Percentiles rank a stretch among this genome's conserved stretches.
phyloP scores from a whole-genome alignment of 495 filamentous ascomycete genomes.

The Xylaria telfairii region DNA sequence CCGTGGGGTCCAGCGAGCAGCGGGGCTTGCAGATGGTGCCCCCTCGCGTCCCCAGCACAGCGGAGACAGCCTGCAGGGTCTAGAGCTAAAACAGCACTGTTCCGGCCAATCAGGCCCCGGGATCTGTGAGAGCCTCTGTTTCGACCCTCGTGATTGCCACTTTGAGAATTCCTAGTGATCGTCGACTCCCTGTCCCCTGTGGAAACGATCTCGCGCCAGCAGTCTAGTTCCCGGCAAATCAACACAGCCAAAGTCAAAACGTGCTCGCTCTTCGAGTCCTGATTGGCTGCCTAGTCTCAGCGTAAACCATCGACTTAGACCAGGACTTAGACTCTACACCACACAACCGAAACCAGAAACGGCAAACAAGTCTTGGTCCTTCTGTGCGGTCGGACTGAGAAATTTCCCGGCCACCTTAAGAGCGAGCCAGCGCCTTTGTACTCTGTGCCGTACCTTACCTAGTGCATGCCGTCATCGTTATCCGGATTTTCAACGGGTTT shows the following conservation, averaged over 20 bases:
- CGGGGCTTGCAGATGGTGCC: background rate
- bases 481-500: background rate
- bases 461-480: background rate
- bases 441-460: background rate
- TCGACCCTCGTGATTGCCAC: constrained; percentile 15
- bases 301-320: background rate
- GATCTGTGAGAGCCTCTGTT: constrained; percentile 4
- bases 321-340: background rate
- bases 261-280: constrained; percentile 1
- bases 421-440: background rate
- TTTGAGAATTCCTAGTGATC: constrained; percentile 17
- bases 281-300: constrained; percentile 10
- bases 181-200: background rate
- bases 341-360: background rate
- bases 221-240: constrained; percentile 22
- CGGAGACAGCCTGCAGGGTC: constrained; percentile 10
- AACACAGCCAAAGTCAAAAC: constrained; percentile 15
- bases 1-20: background rate
- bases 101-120: background rate
- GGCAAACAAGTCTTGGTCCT: background rate
- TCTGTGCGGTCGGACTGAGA: background rate
- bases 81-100: constrained; percentile 1
- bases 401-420: constrained; percentile 8
- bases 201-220: constrained; percentile 11
- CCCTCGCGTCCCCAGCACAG: background rate